Evolutionary conservation across 2,329 filamentous ascomycete genomes (phyloP).

Genomic region (Hypoxylon sp.): DNA sequence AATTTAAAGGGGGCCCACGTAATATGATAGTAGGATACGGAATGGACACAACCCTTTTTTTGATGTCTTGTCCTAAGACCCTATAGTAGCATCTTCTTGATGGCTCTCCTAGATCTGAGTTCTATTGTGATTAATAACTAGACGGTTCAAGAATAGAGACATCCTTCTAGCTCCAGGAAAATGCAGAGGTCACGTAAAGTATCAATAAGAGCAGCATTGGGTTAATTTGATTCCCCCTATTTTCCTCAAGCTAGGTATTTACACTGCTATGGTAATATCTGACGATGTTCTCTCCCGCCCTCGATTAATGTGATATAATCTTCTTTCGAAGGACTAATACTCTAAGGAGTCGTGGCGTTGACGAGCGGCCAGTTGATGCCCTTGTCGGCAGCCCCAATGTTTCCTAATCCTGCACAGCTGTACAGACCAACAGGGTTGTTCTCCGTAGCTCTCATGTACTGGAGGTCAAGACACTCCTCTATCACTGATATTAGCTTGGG

Average conservation of each 20-base stretch:
- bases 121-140: background rate
- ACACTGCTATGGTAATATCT: background rate
- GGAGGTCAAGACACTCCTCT: slow-evolving; percentile 61
- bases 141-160: background rate
- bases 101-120: background rate
- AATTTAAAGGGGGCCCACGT: background rate
- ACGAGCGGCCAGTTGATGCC: slow-evolving; percentile 60
- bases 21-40: background rate
- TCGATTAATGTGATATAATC: background rate
- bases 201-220: background rate
- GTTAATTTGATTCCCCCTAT: background rate
- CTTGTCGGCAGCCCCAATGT: slow-evolving; percentile 58
- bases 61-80: background rate
- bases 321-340: background rate
- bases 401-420: slow-evolving; percentile 58
- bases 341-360: slow-evolving; percentile 48
- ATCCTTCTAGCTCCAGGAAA: background rate
- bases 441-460: slow-evolving; percentile 59
- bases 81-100: background rate
- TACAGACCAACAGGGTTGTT: slow-evolving; percentile 61
- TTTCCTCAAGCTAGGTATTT: background rate
- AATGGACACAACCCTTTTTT: background rate
- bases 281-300: background rate
- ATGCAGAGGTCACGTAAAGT: background rate
- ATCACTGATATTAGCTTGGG: slow-evolving; percentile 24